Evolutionary conservation across 345 rosid species (phyloP), one percentile per base, ranked within the genome.

Genomic region (Erucastrum elatum): DNA sequence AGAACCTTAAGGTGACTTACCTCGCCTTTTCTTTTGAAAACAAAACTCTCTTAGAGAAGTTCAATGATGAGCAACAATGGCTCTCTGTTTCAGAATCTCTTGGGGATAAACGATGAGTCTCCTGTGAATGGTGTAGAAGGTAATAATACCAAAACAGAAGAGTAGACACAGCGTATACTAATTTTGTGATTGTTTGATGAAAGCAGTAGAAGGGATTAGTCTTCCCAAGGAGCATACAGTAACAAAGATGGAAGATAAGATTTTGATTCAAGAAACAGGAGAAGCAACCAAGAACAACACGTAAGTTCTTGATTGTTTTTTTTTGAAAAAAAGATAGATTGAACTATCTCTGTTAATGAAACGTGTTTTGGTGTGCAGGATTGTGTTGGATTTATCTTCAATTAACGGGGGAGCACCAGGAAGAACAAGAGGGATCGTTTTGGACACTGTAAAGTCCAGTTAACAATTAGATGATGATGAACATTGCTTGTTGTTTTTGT

Each of bases 381-480:
- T 87, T 55, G 91, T 82, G 15, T 70, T 91, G 87, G 94, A 94
- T 68, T 80, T 87, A 44, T 90, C 96, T 53, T 63, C 85, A 1
- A 85, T 89, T 30, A 88, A 81, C 35, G 96, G 91, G 98, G 98
- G 31, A n/a, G 94, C 96, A 15, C 94, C 98, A 1, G 85, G 93
- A 53, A 86, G 90, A 82, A 91, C 96, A 7, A 86, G 98, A 64
- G 98, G 96, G 75, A 84, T 94, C 12, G 76, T 85, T 10, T 79
- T 89, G 26, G 70, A 81, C 44, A 29, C 84, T 8, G 34, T 87
- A 4, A 83, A 85, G 62, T 81, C 86, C 29, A 33, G 78, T 37
- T 79, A n/a, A 79, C 78, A 33, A 58, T 53, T 71, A 37, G 71
- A 70, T 51, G 80, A 77, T 63, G 75, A 39, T 34, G 37, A 70